A percentile compares a stretch with the other conserved stretches of the same genome.
phyloP scores from a whole-genome alignment of 108 stramenopile species.

The Hondaea fermentalgiana region DNA sequence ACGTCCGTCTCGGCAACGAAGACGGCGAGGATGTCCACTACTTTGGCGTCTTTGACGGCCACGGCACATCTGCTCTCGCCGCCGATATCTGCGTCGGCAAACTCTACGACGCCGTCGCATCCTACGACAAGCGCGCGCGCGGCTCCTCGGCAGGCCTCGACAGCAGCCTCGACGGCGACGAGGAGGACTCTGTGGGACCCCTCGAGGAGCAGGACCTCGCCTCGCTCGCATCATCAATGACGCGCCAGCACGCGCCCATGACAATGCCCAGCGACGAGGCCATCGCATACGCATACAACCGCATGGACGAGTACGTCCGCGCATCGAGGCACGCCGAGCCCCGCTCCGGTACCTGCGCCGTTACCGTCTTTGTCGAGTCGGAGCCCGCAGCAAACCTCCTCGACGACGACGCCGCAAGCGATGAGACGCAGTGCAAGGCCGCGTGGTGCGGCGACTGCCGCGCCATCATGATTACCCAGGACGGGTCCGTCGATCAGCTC shows the following conservation, averaged over 20 bases:
- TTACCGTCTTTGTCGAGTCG: not conserved
- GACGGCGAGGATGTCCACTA: slow-evolving; percentile 5
- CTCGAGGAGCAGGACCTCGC: not conserved
- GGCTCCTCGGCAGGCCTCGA: not conserved
- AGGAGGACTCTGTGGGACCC: not conserved
- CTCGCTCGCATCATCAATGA: not conserved
- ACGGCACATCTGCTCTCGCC: not conserved
- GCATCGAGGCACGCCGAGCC: not conserved
- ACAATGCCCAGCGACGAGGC: slow-evolving; percentile 11
- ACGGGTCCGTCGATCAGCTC: not conserved
- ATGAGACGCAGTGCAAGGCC: not conserved
- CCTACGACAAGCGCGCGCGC: not conserved
- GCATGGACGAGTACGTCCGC: not conserved
- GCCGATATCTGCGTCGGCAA: not conserved
- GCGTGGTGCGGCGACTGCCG: slow-evolving; percentile 6
- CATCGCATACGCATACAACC: not conserved
- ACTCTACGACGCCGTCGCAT: not conserved
- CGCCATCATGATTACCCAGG: not conserved
- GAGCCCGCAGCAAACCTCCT: not conserved
- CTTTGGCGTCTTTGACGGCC: slow-evolving; percentile 9
- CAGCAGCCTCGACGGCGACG: not conserved
- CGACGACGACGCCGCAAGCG: not conserved
- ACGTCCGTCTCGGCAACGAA: not conserved
- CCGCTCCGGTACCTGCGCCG: slow-evolving; percentile 15
- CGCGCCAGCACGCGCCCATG: not conserved